Conservation (phyloP, 2,329 filamentous ascomycete genomes). For the Rhinocladiella mackenziei region DNA sequence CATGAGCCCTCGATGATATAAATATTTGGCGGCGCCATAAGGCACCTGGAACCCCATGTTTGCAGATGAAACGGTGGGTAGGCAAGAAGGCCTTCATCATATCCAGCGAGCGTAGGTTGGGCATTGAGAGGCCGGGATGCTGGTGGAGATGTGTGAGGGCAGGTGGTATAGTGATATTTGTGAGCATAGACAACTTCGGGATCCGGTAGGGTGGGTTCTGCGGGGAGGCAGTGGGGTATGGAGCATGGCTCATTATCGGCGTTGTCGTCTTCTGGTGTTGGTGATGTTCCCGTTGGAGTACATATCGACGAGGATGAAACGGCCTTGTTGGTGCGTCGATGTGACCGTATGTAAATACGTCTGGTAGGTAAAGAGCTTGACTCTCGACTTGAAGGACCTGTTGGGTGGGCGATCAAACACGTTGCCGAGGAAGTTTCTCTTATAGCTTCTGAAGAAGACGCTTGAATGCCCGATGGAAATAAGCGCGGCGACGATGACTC, state of each 20-base stretch:
- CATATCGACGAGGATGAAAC: too few species aligned
- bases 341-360: too few species aligned
- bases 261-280: not conserved
- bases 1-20: slow-evolving; percentile 24
- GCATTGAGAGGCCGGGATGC: slow-evolving; percentile 25
- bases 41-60: not conserved
- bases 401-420: too few species aligned
- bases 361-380: not conserved
- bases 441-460: not conserved
- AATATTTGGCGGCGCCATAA: slow-evolving; percentile 2
- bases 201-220: slow-evolving; percentile 10
- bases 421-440: too few species aligned
- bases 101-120: slow-evolving; percentile 12
- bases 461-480: not conserved
- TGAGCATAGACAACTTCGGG: slow-evolving; percentile 19
- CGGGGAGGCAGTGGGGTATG: not conserved
- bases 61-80: slow-evolving; percentile 13
- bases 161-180: slow-evolving; percentile 24
- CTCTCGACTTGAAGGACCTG: too few species aligned
- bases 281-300: not conserved
- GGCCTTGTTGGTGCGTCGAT: too few species aligned
- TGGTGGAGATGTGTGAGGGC: slow-evolving; percentile 25
- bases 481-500: not conserved
- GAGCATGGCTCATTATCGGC: not conserved
- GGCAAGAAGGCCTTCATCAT: slow-evolving; percentile 11